Evolutionary conservation across 2,329 filamentous ascomycete genomes (phyloP).

Genomic region (Fusarium decemcellulare): DNA sequence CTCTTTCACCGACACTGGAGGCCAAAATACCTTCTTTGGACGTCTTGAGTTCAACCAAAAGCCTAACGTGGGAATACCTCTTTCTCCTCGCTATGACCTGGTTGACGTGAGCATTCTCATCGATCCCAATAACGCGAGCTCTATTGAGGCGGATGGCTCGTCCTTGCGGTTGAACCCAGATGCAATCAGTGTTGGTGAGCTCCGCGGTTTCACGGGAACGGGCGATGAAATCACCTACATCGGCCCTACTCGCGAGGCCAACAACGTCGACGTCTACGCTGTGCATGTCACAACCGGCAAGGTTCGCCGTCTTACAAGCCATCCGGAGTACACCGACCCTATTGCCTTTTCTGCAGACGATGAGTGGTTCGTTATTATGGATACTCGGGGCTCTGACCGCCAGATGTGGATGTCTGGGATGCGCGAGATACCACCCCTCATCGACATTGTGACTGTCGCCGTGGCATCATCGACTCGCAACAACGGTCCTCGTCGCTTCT

Average conservation of each 20-base stretch:
- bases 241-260: slow-evolving; percentile 56
- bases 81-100: not conserved
- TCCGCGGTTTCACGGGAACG: slow-evolving; percentile 60
- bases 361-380: slow-evolving; percentile 59
- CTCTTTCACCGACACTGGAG: slow-evolving; percentile 49
- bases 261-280: slow-evolving; percentile 61
- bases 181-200: slow-evolving; percentile 55
- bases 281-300: slow-evolving; percentile 56
- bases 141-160: not conserved
- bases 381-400: slow-evolving; percentile 58
- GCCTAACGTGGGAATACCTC: slow-evolving; percentile 36
- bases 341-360: slow-evolving; percentile 59
- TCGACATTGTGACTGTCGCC: slow-evolving; percentile 52
- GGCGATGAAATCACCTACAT: slow-evolving; percentile 59
- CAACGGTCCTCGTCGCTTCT: slow-evolving; percentile 61
- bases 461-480: slow-evolving; percentile 59
- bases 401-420: slow-evolving; percentile 58
- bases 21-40: slow-evolving; percentile 53
- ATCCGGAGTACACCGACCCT: slow-evolving; percentile 61
- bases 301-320: slow-evolving; percentile 58
- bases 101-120: not conserved
- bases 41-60: slow-evolving; percentile 57
- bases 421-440: slow-evolving; percentile 58
- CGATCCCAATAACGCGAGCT: not conserved
- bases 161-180: slow-evolving; percentile 30